Evolutionary conservation across 345 rosid genomes (phyloP).

Genomic region (Salix purpurea): DNA sequence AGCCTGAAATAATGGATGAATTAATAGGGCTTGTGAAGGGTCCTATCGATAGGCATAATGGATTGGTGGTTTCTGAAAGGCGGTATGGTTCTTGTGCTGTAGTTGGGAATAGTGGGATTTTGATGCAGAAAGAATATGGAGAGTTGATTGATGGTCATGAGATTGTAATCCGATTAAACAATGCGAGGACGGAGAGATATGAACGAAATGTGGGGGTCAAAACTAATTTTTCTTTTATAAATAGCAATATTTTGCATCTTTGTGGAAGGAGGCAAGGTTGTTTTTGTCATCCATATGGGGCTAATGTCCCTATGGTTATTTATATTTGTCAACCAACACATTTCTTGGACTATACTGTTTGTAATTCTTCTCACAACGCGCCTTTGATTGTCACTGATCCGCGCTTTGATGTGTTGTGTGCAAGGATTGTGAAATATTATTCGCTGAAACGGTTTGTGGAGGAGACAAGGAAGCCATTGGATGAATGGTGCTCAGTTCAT

Average conservation of each 20-base stretch:
- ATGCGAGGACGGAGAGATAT: slow-evolving; percentile 53
- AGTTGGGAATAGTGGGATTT: slow-evolving; percentile 86
- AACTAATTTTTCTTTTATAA: slow-evolving; percentile 70
- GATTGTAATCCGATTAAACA: slow-evolving; percentile 78
- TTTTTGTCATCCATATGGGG: slow-evolving; percentile 81
- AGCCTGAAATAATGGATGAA: slow-evolving; percentile 59
- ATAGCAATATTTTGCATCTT: slow-evolving; percentile 76
- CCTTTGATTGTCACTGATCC: slow-evolving; percentile 74
- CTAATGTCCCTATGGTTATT: slow-evolving; percentile 58
- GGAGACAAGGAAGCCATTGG: slow-evolving; percentile 43
- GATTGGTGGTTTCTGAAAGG: slow-evolving; percentile 26
- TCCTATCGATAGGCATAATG: slow-evolving; percentile 51
- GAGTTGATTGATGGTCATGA: slow-evolving; percentile 73
- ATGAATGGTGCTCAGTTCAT: slow-evolving; percentile 60
- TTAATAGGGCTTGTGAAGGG: slow-evolving; percentile 53
- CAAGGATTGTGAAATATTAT: slow-evolving; percentile 77
- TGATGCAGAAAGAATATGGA: slow-evolving; percentile 54
- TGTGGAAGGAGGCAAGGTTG: slow-evolving; percentile 66
- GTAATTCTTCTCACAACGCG: slow-evolving; percentile 52
- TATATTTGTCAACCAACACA: slow-evolving; percentile 85
- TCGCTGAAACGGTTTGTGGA: slow-evolving; percentile 59
- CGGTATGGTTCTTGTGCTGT: slow-evolving; percentile 78
- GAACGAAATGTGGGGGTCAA: slow-evolving; percentile 65
- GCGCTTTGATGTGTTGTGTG: slow-evolving; percentile 71
- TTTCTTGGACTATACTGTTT: slow-evolving; percentile 67